A percentile compares a stretch with the other conserved stretches of the same genome.
Conservation (phyloP, 305 asterid species). For the Plantago coronopus region DNA sequence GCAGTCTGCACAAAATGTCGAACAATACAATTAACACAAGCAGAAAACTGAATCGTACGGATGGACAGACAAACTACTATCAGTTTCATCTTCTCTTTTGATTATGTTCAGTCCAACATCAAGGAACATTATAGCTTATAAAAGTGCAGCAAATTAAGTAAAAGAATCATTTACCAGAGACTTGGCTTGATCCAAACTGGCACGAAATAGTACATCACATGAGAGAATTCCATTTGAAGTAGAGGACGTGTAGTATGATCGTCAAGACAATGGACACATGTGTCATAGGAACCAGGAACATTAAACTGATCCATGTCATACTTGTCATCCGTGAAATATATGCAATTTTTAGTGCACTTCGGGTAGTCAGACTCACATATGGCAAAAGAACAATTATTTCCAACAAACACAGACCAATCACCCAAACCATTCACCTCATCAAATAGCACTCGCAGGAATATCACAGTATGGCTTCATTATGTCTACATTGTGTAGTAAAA, state of each 20-base stretch:
- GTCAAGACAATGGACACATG: constrained; percentile 27
- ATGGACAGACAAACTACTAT: too few relatives aligned
- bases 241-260: constrained; percentile 15
- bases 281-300: constrained; percentile 21
- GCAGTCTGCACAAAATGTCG: too few relatives aligned
- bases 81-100: too few relatives aligned
- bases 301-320: not conserved
- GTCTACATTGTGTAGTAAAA: too few relatives aligned
- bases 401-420: constrained; percentile 29
- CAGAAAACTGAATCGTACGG: too few relatives aligned
- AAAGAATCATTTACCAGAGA: constrained; percentile 4
- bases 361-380: constrained; percentile 16
- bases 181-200: constrained; percentile 30
- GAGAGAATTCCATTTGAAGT: constrained; percentile 15
- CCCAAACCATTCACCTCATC: too few relatives aligned
- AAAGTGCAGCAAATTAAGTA: not conserved
- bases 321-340: constrained; percentile 37
- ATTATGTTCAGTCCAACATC: too few relatives aligned
- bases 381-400: constrained; percentile 29
- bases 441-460: too few relatives aligned
- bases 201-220: constrained; percentile 10
- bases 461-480: too few relatives aligned
- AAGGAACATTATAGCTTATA: not conserved
- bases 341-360: constrained; percentile 28
- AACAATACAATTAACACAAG: too few relatives aligned